Evolutionary conservation across 2,329 filamentous ascomycete genomes (phyloP), one percentile per base, ranked within the genome.

Genomic region (Beauveria varroae): DNA sequence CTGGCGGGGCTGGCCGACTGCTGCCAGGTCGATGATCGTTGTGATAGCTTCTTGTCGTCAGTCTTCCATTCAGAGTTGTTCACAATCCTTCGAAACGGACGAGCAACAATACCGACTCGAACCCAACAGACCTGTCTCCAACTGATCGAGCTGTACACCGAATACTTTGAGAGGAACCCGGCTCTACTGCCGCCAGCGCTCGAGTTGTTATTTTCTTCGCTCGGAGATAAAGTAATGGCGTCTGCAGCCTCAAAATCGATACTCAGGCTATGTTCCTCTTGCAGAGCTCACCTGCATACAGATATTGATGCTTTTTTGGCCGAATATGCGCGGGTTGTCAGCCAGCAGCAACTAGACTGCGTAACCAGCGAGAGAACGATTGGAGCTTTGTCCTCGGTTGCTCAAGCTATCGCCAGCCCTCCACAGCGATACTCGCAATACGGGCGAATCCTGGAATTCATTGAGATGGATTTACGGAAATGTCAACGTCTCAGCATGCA

Each of bases 201-300:
- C 26, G 89, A 87, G 54, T 85, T 93, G 50, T 79, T 95, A 1
- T 93, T 96, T 69, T 81, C 80, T 37, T 86, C 88, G 7, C 78
- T 93, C 4, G 80, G 82, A 20, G 85, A 88, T 37, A 75, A 81
- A 2, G 75, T 80, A 4, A 78, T 93, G 50, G 85, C 86, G 9
- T 78, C 81, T n/a, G 80, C 84, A 54, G 88, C 90, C 3, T 89
- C 90, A 2, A 88, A 86, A 68, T 89, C 90, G 0, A 93, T 96
- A 41, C 79, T 83, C 37, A 84, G 83, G 6, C 81, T 95, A 1
- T 93, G 90, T 69, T 90, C 86, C 0, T 89, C 89, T 34, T 95
- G 90, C 65, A 83, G 90, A 43, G 78, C 78, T 28, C 82, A 86
- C 57, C 76, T 96, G n/a, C 84, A 86, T 5, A 75, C 81, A 1